Percentiles rank a stretch among this genome's conserved stretches.
Conservation (phyloP, 352 stramenopile species). For the Phytophthora cactorum region DNA sequence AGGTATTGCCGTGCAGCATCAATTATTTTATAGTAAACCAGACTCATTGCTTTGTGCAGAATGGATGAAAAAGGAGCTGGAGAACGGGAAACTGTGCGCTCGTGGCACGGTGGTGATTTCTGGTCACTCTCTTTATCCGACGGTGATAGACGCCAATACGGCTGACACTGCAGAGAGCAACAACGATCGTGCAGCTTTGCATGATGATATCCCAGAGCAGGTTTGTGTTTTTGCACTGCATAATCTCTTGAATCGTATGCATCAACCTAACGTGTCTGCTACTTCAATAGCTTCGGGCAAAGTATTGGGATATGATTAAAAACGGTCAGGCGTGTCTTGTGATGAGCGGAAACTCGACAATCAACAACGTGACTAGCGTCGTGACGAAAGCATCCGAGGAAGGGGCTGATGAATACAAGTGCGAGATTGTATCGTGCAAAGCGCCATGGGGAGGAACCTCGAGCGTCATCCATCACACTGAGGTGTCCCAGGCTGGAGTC, state of each 20-base stretch:
- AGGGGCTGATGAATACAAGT: constrained; percentile 61
- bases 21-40: background rate
- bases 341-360: constrained; percentile 31
- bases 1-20: background rate
- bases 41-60: constrained; percentile 36
- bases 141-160: background rate
- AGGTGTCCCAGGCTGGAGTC: constrained; percentile 54
- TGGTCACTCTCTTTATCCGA: constrained; percentile 43
- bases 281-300: constrained; percentile 30
- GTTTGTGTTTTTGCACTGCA: constrained; percentile 18
- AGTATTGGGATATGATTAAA: constrained; percentile 48
- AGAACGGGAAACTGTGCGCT: constrained; percentile 83
- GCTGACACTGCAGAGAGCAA: constrained; percentile 16
- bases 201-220: constrained; percentile 26
- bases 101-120: constrained; percentile 68
- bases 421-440: constrained; percentile 60
- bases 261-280: constrained; percentile 1
- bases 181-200: constrained; percentile 7
- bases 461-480: constrained; percentile 46
- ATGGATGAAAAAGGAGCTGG: constrained; percentile 79
- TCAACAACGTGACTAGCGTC: constrained; percentile 45
- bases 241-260: background rate
- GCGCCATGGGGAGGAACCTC: constrained; percentile 36
- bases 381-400: constrained; percentile 42
- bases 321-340: constrained; percentile 48